These are phyloP conservation scores for Creolimax fragrantissima DNA, from an alignment of 78 protist genomes.

Conservation along the genomic window DNA sequence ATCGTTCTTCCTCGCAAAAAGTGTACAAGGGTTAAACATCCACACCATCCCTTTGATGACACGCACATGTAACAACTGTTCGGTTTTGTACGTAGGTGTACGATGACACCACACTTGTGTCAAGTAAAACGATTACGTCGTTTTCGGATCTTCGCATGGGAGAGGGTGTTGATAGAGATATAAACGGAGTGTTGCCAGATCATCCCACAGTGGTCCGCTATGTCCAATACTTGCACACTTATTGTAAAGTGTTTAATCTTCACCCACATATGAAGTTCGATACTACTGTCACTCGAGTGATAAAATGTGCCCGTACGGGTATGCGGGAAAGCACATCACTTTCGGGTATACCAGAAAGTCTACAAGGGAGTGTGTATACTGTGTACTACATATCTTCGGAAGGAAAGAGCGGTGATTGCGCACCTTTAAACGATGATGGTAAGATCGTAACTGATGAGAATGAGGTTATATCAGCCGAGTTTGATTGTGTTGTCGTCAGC, in stretches of 20 bases:
- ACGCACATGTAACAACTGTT: too few species aligned
- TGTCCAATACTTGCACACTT: not conserved
- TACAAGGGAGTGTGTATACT: not conserved
- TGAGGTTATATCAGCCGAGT: not conserved
- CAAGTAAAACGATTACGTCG: slow-evolving; percentile 11
- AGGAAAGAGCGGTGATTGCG: not conserved
- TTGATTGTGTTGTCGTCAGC: not conserved
- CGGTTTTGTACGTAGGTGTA: slow-evolving; percentile 10
- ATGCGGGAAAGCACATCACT: not conserved
- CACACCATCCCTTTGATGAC: too few species aligned
- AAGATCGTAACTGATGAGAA: not conserved
- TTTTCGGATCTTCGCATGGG: slow-evolving; percentile 32
- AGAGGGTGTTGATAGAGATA: not conserved
- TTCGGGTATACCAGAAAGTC: not conserved
- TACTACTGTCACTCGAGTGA: not conserved
- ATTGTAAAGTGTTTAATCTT: not conserved
- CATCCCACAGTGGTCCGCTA: not conserved
- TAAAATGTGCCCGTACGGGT: not conserved
- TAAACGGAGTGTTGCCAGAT: not conserved
- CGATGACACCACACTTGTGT: slow-evolving; percentile 24
- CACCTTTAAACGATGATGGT: not conserved
- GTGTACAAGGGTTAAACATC: too few species aligned
- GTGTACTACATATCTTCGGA: not conserved
- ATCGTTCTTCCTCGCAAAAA: too few species aligned
- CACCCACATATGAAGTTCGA: not conserved